Conservation (phyloP, 2,329 filamentous ascomycete species). For the Fulvia fulva region DNA sequence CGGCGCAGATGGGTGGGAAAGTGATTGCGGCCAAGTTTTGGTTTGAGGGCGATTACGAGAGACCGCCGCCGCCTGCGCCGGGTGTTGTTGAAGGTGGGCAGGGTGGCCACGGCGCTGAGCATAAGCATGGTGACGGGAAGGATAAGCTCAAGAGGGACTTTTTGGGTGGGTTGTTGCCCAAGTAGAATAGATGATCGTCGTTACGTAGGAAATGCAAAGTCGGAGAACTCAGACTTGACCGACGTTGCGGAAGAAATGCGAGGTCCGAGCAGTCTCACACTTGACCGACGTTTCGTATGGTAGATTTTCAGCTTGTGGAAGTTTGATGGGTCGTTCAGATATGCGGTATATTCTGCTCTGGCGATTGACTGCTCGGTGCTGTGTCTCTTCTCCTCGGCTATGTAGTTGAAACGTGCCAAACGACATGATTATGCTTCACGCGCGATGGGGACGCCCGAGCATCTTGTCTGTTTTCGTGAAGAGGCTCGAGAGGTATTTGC, state of each 20-base stretch:
- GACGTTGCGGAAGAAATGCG: too few relatives aligned
- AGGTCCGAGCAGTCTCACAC: too few relatives aligned
- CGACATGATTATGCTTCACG: not conserved
- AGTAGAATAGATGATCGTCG: not conserved
- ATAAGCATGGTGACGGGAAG: not conserved
- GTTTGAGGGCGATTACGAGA: conserved; percentile 3
- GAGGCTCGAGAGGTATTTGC: not conserved
- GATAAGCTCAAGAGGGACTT: not conserved
- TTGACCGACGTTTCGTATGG: too few relatives aligned
- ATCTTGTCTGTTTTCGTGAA: not conserved
- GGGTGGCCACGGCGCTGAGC: not conserved
- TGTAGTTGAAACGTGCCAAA: not conserved
- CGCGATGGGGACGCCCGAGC: not conserved
- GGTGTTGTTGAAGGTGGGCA: not conserved
- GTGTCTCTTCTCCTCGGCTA: too few relatives aligned
- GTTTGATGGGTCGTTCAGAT: too few relatives aligned
- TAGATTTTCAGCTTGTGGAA: too few relatives aligned
- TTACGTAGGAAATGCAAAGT: not conserved
- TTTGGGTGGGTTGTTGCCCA: not conserved
- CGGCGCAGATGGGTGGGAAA: conserved; percentile 2
- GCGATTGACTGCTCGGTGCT: too few relatives aligned
- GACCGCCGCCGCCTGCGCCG: not conserved
- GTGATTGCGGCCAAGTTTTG: conserved; percentile 7
- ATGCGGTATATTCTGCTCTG: too few relatives aligned
- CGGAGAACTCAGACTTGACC: not conserved